phyloP scores from a whole-genome alignment of 2,329 filamentous ascomycete genomes.

The Aspergillus costaricaensis region DNA sequence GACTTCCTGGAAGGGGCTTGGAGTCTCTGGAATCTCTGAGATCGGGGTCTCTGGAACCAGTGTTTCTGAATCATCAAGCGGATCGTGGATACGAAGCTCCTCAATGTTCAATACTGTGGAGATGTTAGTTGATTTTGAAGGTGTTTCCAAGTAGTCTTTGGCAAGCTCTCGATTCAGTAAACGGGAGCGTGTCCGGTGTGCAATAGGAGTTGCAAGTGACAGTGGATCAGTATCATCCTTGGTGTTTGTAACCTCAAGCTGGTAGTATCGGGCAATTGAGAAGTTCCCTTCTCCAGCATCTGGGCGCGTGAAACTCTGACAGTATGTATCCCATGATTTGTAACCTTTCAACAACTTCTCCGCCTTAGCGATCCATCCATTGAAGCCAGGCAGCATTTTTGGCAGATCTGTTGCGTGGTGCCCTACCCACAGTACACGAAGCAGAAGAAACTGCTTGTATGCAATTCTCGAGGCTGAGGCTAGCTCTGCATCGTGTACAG shows the following conservation, averaged over 20 bases:
- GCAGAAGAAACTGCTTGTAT: slow-evolving; percentile 10
- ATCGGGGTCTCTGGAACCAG: background rate
- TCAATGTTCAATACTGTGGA: background rate
- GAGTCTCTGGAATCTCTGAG: too few relatives aligned
- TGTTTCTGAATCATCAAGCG: background rate
- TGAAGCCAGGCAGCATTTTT: background rate
- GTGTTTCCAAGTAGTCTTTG: background rate
- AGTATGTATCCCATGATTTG: slow-evolving; percentile 5
- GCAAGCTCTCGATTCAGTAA: background rate
- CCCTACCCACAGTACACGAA: slow-evolving; percentile 6
- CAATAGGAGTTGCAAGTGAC: slow-evolving; percentile 10
- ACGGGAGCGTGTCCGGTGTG: slow-evolving; percentile 7
- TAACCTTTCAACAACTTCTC: background rate
- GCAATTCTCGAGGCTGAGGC: slow-evolving; percentile 8
- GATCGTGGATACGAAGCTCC: background rate
- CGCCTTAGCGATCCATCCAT: background rate
- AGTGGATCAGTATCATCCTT: background rate
- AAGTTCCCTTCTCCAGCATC: slow-evolving; percentile 4
- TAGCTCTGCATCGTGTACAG: slow-evolving; percentile 6
- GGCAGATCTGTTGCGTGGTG: background rate
- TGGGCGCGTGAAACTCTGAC: background rate
- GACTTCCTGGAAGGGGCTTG: background rate
- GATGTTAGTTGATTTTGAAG: background rate
- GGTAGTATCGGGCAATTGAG: slow-evolving; percentile 10
- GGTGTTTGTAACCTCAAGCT: slow-evolving; percentile 4